Conservation (phyloP, 768 basidiomycete species). For the Inosperma sp. region DNA sequence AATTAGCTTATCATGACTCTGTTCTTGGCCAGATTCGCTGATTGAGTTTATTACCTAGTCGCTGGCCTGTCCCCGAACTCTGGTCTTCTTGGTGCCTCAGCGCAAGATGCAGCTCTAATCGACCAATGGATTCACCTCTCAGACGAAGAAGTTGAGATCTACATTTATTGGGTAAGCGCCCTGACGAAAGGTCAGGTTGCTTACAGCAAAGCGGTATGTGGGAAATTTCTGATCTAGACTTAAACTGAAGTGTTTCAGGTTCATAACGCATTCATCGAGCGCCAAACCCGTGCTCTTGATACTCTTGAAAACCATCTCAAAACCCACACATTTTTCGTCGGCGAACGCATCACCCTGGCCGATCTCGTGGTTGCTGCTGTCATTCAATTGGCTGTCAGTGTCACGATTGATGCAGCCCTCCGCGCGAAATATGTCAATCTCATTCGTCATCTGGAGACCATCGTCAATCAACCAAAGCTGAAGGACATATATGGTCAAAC, state of each 20-base stretch:
- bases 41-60: conserved; percentile 45
- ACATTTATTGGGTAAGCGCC: conserved; percentile 34
- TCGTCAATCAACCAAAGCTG: conserved; percentile 78
- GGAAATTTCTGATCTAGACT: neutral
- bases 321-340: conserved; percentile 84
- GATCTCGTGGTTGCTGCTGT: conserved; percentile 68
- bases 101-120: conserved; percentile 67
- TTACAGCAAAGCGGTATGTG: conserved; percentile 79
- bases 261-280: conserved; percentile 52
- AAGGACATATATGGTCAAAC: conserved; percentile 60
- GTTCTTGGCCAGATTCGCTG: conserved; percentile 6
- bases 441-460: conserved; percentile 81
- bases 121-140: conserved; percentile 82
- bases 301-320: conserved; percentile 72
- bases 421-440: conserved; percentile 71
- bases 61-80: conserved; percentile 72
- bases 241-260: conserved; percentile 35
- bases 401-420: conserved; percentile 58
- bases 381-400: conserved; percentile 49
- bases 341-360: conserved; percentile 91
- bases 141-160: conserved; percentile 56
- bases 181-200: conserved; percentile 50
- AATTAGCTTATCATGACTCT: conserved; percentile 12
- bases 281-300: conserved; percentile 51
- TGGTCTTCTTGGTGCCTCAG: conserved; percentile 63